Conservation (phyloP, 345 rosid genomes). For the Citrus reticulata region DNA sequence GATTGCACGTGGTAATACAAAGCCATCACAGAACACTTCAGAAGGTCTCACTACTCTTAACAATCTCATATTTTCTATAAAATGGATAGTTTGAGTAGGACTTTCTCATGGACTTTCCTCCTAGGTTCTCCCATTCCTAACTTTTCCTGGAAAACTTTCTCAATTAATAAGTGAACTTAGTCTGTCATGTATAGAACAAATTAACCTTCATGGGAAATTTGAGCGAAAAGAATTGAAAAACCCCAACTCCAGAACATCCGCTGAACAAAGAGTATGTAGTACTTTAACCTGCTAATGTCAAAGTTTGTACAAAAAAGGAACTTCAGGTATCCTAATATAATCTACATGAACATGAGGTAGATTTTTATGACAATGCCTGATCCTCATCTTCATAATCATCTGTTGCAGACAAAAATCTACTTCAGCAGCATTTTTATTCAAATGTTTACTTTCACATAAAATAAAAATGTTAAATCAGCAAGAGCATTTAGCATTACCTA, state of each 20-base stretch:
- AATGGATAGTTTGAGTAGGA: background rate
- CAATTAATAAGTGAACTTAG: background rate
- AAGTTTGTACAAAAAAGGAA: background rate
- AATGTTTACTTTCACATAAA: background rate
- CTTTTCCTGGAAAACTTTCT: background rate
- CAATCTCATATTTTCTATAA: background rate
- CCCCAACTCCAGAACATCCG: background rate
- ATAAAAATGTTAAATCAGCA: background rate
- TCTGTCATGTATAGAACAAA: background rate
- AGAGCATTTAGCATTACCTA: conserved; percentile 1
- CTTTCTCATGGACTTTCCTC: background rate
- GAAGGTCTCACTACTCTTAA: background rate
- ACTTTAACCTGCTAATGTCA: background rate
- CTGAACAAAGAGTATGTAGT: background rate
- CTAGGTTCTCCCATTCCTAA: background rate
- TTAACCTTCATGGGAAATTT: background rate
- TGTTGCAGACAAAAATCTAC: background rate
- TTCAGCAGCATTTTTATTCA: background rate
- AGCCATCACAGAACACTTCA: background rate
- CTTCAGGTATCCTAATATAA: too few relatives aligned
- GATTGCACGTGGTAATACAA: background rate
- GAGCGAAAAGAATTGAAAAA: background rate
- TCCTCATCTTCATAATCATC: background rate
- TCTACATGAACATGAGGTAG: too few relatives aligned
- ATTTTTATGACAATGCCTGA: too few relatives aligned